phyloP scores from a whole-genome alignment of 176 grass and related monocot species.

The Ensete glaucum region DNA sequence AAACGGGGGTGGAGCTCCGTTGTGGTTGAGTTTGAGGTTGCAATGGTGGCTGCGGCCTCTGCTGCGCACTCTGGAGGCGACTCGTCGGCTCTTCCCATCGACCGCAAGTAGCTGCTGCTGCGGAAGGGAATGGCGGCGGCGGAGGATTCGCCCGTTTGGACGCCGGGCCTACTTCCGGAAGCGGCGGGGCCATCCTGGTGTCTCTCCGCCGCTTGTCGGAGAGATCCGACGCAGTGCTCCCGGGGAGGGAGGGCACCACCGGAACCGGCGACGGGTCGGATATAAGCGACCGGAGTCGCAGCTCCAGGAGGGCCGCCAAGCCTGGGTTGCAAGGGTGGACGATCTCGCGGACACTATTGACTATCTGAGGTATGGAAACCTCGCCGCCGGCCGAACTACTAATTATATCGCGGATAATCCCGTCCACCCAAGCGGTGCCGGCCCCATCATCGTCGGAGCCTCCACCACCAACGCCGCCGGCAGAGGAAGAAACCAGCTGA shows the following conservation, averaged over 20 bases:
- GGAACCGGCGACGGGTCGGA: slow-evolving; percentile 12
- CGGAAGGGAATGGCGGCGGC: neutral
- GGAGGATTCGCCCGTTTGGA: slow-evolving; percentile 6
- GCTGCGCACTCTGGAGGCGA: neutral
- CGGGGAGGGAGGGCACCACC: neutral
- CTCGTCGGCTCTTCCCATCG: neutral
- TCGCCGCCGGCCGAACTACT: slow-evolving; percentile 25
- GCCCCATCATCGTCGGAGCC: slow-evolving; percentile 9
- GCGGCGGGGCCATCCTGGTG: slow-evolving; percentile 20
- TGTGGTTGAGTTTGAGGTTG: neutral
- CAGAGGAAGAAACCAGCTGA: neutral
- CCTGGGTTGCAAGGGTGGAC: slow-evolving; percentile 91
- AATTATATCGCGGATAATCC: slow-evolving; percentile 87
- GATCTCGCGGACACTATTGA: slow-evolving; percentile 92
- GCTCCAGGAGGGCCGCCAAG: slow-evolving; percentile 72
- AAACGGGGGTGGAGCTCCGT: neutral
- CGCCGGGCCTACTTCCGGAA: neutral
- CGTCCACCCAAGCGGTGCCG: slow-evolving; percentile 60
- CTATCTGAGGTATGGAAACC: slow-evolving; percentile 69
- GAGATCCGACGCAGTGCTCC: neutral
- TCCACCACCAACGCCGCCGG: neutral
- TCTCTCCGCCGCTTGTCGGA: slow-evolving; percentile 18
- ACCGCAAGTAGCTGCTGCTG: neutral
- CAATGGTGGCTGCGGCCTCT: neutral
- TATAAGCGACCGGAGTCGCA: slow-evolving; percentile 65